phyloP scores from a whole-genome alignment of 2,329 filamentous ascomycete genomes.

The Aureobasidium pullulans region DNA sequence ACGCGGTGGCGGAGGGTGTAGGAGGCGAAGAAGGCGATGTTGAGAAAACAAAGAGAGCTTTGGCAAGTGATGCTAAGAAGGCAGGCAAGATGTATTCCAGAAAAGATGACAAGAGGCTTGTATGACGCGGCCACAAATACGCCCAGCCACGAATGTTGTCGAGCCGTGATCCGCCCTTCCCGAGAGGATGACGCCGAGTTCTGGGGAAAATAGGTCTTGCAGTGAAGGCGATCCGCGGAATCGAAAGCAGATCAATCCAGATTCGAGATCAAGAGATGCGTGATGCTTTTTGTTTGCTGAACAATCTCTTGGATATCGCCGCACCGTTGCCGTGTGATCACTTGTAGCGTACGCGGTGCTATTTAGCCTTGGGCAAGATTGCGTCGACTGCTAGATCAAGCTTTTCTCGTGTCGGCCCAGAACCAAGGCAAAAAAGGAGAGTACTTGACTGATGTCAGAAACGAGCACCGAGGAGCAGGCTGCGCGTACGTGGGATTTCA shows the following conservation, averaged over 20 bases:
- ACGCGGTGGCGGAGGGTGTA: background rate
- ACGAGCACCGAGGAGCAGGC: background rate
- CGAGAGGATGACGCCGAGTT: conserved; percentile 3
- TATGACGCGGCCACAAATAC: conserved; percentile 10
- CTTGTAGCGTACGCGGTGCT: background rate
- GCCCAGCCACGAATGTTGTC: conserved; percentile 7
- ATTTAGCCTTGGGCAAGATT: background rate
- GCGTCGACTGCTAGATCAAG: conserved; percentile 4
- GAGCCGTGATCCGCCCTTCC: conserved; percentile 3
- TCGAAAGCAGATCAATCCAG: background rate
- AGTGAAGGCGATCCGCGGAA: background rate
- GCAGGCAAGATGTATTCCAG: background rate
- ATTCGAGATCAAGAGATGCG: background rate
- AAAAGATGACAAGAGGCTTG: background rate
- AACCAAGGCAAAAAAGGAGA: conserved; percentile 2
- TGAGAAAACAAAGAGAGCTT: background rate
- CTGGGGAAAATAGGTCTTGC: background rate
- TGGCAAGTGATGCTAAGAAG: background rate
- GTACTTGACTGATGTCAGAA: conserved; percentile 4
- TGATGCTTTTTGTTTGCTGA: background rate
- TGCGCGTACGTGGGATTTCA: background rate
- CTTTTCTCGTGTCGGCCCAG: conserved; percentile 5
- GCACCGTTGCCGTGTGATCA: background rate
- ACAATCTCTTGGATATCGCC: background rate
- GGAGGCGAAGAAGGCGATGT: background rate